Percentiles rank a stretch among this genome's conserved stretches.
Conservation (phyloP, 208 protist genomes). For the Trypanosoma theileri region DNA sequence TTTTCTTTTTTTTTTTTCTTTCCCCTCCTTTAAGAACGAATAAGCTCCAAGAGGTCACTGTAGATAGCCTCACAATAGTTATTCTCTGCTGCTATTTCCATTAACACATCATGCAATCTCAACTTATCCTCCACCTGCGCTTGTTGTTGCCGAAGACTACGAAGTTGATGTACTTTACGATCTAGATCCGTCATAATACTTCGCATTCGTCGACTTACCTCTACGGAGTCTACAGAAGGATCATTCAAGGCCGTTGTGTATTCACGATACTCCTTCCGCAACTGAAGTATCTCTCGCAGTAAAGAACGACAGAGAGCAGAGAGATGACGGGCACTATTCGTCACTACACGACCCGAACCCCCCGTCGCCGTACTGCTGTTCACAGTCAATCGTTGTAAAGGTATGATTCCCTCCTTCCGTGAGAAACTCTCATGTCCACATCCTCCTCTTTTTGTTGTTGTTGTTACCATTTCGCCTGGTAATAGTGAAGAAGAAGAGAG, state of each 20-base stretch:
- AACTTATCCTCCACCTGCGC: slow-evolving; percentile 39
- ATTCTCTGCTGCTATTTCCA: slow-evolving; percentile 68
- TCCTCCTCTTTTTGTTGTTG: neutral
- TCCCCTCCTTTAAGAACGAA: slow-evolving; percentile 33
- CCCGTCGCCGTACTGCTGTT: neutral
- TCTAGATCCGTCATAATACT: slow-evolving; percentile 58
- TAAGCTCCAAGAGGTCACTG: slow-evolving; percentile 51
- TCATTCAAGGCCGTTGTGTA: slow-evolving; percentile 49
- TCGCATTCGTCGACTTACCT: slow-evolving; percentile 66
- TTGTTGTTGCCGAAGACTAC: slow-evolving; percentile 54
- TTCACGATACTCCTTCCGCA: slow-evolving; percentile 50
- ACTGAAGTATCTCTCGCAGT: slow-evolving; percentile 47
- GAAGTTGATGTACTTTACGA: slow-evolving; percentile 61
- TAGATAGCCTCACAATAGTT: slow-evolving; percentile 74
- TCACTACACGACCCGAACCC: neutral
- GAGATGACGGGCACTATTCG: slow-evolving; percentile 29
- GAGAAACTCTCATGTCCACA: too few species aligned
- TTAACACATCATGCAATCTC: slow-evolving; percentile 61
- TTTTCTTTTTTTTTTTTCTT: too few species aligned
- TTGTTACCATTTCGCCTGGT: neutral
- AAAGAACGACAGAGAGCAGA: slow-evolving; percentile 48
- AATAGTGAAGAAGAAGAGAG: too few species aligned
- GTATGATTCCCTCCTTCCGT: neutral
- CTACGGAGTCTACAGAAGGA: slow-evolving; percentile 49
- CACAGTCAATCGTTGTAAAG: neutral